These are phyloP conservation scores for Coriolopsis trogii DNA, from an alignment of 1,284 basidiomycete species.

Conservation along the genomic window DNA sequence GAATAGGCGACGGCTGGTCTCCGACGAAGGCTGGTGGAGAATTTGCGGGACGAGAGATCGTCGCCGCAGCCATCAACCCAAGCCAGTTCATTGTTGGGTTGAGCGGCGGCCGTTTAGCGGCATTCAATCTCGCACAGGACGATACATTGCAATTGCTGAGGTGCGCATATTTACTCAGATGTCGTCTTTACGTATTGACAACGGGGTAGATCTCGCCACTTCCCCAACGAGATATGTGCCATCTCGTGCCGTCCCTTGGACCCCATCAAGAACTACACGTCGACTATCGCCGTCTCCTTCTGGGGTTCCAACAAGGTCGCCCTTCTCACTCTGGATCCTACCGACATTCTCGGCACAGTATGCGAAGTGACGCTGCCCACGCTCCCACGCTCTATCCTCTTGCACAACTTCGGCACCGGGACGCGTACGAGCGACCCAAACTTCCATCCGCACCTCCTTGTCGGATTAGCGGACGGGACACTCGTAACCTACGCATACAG, in stretches of 20 bases:
- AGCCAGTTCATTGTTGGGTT: conserved; percentile 71
- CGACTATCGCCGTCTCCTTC: conserved; percentile 66
- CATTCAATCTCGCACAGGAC: conserved; percentile 52
- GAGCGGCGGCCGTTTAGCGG: conserved; percentile 55
- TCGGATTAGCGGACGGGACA: conserved; percentile 81
- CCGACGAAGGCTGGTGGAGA: conserved; percentile 28
- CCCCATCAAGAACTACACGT: conserved; percentile 46
- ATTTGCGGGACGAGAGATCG: conserved; percentile 51
- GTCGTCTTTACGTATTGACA: too few relatives aligned
- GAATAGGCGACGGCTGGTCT: conserved; percentile 38
- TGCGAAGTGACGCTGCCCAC: conserved; percentile 54
- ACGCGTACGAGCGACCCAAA: conserved; percentile 39
- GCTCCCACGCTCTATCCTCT: conserved; percentile 71
- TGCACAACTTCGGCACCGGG: conserved; percentile 61
- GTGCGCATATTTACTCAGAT: conserved; percentile 30
- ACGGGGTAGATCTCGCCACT: conserved; percentile 27
- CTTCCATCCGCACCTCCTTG: conserved; percentile 62
- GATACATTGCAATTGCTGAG: conserved; percentile 40
- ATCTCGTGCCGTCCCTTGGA: conserved; percentile 64
- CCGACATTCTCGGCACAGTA: conserved; percentile 40
- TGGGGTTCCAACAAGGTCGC: conserved; percentile 76
- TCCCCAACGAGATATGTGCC: conserved; percentile 58
- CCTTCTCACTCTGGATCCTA: conserved; percentile 51
- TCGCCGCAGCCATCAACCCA: conserved; percentile 67
- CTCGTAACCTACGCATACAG: conserved; percentile 63